Base-by-base conservation (phyloP, 208 protist species). In the Blastocrithidia nonstop region DNA sequence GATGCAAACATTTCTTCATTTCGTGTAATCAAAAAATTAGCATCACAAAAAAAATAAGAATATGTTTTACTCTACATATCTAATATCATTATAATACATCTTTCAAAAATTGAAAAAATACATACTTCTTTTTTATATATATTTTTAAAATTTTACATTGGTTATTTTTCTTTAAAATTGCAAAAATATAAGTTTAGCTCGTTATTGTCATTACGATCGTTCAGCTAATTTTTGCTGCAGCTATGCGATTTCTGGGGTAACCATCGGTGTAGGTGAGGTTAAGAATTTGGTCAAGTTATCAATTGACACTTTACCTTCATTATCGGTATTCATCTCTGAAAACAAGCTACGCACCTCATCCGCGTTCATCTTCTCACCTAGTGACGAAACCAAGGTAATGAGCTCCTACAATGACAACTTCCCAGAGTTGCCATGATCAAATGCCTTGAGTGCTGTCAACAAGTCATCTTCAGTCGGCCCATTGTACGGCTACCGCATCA, bases 291-390 rank as follows among this genome's bases (percentile, higher is more conserved):
- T 59, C 23, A 93, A 63, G 37, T 87, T 75, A n/a, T 87, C 77
- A 43, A 93, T 90, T 35, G 60, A 52, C 21, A 88, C 74, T 3
- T 58, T 63, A 4, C 80, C 80, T 25, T 86, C 74, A 20, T 77
- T 73, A 45, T 88, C 75, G 2, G 66, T 76, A 7, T 45, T 60
- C 24, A 88, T 77, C 50, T 85, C 76, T n/a, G 76, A 53, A 26
- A 93, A 40, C 5, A 93, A 58, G 55, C 90, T 77, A 22, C 67
- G 62, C 54, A 93, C 84, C 37, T 93, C 84, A 1, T 53, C 29
- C 53, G 89, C 80, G 7, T 71, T 62, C 76, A 93, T 93, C 50
- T 89, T 89, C 60, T 93, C 84, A 0, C 84, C 84, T 9, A 93
- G 69, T 9, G 84, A 81, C 5, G 74, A 79, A 13, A 93, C 63